Evolutionary conservation across 768 basidiomycete species (phyloP).

Genomic region (Austroboletus festivus): DNA sequence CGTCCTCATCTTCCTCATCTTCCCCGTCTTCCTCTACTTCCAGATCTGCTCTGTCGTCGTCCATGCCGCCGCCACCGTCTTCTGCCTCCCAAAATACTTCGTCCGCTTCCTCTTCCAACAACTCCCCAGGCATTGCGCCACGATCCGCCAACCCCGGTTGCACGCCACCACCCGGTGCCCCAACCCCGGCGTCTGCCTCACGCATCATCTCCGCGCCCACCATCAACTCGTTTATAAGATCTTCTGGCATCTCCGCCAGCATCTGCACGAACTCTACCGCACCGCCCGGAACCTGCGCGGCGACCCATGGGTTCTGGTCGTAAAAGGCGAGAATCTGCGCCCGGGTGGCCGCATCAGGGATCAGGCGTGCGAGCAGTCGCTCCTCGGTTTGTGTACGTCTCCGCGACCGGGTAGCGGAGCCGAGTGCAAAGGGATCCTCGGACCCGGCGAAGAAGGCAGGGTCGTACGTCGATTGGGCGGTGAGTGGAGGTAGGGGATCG

Average conservation of each 20-base stretch:
- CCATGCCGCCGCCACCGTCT: constrained; percentile 29
- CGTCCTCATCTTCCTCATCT: constrained; percentile 37
- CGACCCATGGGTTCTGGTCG: constrained; percentile 53
- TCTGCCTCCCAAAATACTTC: constrained; percentile 23
- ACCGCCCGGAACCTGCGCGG: constrained; percentile 60
- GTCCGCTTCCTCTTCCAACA: constrained; percentile 40
- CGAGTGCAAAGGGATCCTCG: too few species aligned
- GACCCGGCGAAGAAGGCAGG: too few species aligned
- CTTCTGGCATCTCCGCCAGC: constrained; percentile 51
- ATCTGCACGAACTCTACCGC: constrained; percentile 61
- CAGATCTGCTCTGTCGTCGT: constrained; percentile 30
- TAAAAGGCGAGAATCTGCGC: constrained; percentile 61
- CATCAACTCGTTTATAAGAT: constrained; percentile 61
- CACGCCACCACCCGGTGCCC: constrained; percentile 26
- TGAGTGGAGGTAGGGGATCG: too few species aligned
- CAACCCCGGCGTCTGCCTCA: too few species aligned
- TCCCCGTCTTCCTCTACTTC: constrained; percentile 38
- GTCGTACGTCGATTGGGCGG: too few species aligned
- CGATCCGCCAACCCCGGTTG: constrained; percentile 21
- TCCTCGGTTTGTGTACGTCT: too few species aligned
- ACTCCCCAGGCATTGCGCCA: constrained; percentile 40
- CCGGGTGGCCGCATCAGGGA: constrained; percentile 57
- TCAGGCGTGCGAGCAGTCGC: too few species aligned
- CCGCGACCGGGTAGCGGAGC: too few species aligned
- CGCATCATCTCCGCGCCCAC: constrained; percentile 41